A percentile compares a stretch with the other conserved stretches of the same genome.
Conservation (phyloP, 345 rosid genomes). For the Cardamine occulta region DNA sequence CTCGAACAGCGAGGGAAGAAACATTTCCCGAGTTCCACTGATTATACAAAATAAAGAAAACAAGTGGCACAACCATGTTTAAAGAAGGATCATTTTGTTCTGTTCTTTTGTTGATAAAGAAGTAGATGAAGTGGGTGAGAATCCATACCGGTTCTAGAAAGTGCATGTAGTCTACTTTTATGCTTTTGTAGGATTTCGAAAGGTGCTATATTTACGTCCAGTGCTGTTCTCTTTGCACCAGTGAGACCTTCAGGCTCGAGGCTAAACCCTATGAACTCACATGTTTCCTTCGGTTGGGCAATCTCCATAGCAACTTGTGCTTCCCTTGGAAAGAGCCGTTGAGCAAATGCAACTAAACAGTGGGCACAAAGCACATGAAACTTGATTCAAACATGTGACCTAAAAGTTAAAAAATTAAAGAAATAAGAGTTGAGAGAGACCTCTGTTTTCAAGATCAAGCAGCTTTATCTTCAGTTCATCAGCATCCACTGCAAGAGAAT, state of each 20-base stretch:
- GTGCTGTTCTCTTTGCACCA: slow-evolving; percentile 49
- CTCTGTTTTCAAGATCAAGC: slow-evolving; percentile 79
- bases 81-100: background rate
- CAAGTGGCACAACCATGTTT: too few relatives aligned
- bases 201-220: slow-evolving; percentile 62
- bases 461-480: slow-evolving; percentile 61
- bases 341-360: slow-evolving; percentile 74
- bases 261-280: too few relatives aligned
- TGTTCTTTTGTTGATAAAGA: slow-evolving; percentile 10
- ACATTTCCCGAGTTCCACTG: slow-evolving; percentile 82
- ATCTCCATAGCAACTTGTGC: slow-evolving; percentile 78
- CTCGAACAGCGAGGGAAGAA: slow-evolving; percentile 79
- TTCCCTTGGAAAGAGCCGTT: slow-evolving; percentile 73
- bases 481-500: slow-evolving; percentile 64
- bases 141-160: slow-evolving; percentile 73
- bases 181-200: slow-evolving; percentile 66
- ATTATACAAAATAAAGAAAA: slow-evolving; percentile 24
- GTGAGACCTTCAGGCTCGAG: slow-evolving; percentile 29
- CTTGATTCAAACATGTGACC: background rate
- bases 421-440: slow-evolving; percentile 45
- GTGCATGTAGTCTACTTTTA: slow-evolving; percentile 62
- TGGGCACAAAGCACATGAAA: background rate
- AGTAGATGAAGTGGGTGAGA: background rate
- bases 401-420: background rate
- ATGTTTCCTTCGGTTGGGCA: slow-evolving; percentile 66